Evolutionary conservation across 345 rosid genomes (phyloP), one percentile per base, ranked within the genome.

Genomic region (Populus alba): DNA sequence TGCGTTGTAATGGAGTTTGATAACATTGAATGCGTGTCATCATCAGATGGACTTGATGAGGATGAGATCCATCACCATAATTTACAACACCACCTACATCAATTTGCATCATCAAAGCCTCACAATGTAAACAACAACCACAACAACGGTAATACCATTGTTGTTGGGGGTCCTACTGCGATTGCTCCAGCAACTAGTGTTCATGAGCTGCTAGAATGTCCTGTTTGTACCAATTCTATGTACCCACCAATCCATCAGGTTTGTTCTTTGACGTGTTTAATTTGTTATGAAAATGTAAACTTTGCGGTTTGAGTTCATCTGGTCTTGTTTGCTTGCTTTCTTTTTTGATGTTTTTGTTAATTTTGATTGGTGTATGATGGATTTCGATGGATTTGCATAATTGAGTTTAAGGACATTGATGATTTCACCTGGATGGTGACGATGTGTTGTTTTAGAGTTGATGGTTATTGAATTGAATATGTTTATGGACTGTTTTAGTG

Each of bases 241-340:
- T 87, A 89, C 78, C 88, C 93, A 73, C 87, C 97, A 33, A 91
- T 87, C 78, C 88, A 86, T 80, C 94, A 91, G 94, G 97, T 92
- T 55, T 69, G 83, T 76, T 61, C 53, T 37, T 72, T 38, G 6
- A 7, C 29, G 27, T 16, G 65, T 13, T 18, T 12, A n/a, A 10
- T 45, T n/a, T 49, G 41, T 11, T 22, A 6, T 35, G 29, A 59
- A 59, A 25, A 59, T 59, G 29, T 59, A 25, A 1, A 11, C 7
- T 57, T 70, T 39, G 27, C 17, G 79, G 76, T 71, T 37, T 20
- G 67, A 29, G 51, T 63, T 49, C 49, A 38, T 62, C 38, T 27
- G 7, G n/a, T 76, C 31, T 22, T 74, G 20, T 59, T 69, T 59
- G 43, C 61, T 71, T 22, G 8, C 25, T 31, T n/a, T 35, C 20